A percentile compares a stretch with the other conserved stretches of the same genome.
phyloP scores from a whole-genome alignment of 2,329 filamentous ascomycete species.

The Sclerotinia glacialis region DNA sequence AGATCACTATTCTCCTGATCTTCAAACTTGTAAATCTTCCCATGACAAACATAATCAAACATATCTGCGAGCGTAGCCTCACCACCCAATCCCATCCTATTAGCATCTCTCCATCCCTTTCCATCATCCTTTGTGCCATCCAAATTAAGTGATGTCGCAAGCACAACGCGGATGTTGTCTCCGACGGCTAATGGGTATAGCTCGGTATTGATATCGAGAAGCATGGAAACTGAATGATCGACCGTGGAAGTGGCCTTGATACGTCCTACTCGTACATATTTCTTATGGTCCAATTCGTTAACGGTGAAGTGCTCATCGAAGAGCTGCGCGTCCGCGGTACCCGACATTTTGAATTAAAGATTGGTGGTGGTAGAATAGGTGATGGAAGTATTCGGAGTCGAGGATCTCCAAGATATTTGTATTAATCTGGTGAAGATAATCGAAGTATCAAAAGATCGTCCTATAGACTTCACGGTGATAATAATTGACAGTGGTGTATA shows the following conservation, averaged over 20 bases:
- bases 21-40: constrained; percentile 86
- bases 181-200: constrained; percentile 75
- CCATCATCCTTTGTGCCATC: constrained; percentile 78
- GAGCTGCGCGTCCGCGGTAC: constrained; percentile 81
- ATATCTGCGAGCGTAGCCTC: constrained; percentile 68
- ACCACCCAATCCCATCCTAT: constrained; percentile 49
- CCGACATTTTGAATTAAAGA: constrained; percentile 69
- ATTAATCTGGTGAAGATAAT: background rate
- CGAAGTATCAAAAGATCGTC: background rate
- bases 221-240: constrained; percentile 72
- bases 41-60: constrained; percentile 85
- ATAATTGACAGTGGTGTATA: constrained; percentile 7
- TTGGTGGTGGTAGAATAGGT: constrained; percentile 46
- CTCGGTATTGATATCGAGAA: constrained; percentile 91
- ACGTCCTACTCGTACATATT: constrained; percentile 94
- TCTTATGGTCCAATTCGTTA: constrained; percentile 73
- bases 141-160: constrained; percentile 81
- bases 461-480: background rate
- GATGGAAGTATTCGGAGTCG: background rate
- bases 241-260: constrained; percentile 68
- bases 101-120: constrained; percentile 78
- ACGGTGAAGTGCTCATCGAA: constrained; percentile 91
- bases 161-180: constrained; percentile 74
- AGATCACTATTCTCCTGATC: constrained; percentile 75
- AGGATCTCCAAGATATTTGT: background rate